Evolutionary conservation across 108 stramenopile genomes (phyloP), one percentile per base, ranked within the genome.

Genomic region (Nitzschia sp.): DNA sequence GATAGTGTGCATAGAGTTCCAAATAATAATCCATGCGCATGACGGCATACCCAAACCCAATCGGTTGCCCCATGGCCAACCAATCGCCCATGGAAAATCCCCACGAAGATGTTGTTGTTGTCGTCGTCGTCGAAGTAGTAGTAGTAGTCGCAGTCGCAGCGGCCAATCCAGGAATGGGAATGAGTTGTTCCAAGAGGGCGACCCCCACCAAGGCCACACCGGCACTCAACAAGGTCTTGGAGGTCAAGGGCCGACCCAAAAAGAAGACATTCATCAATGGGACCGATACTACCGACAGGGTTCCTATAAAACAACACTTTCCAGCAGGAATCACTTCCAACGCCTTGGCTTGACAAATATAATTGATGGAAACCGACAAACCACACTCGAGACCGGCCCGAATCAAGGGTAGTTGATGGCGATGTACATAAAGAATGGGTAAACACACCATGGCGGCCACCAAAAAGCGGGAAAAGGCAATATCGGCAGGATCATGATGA

Each of bases 1-100:
- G 76, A 20, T 63, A 25, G 38, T 71, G 26, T 15, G 44, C 12
- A 69, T 56, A 70, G 37, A 34, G 46, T 34, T 53, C 37, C 55
- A 72, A 37, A 11, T 70, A 66, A 52, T 40, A 20, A 38, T 83
- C 71, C 41, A 80, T 76, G 22, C 85, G 57, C 61, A 71, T 71
- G 41, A 71, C 60, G 10, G 75, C 78, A 62, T 83, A 88, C 10
- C 84, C 82, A 61, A 84, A 82, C 38, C 81, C 81, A 34, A 88
- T 64, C 6, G 87, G 80, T 43, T 83, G 82, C 7, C 79, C 21
- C 17, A 88, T 11, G 20, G 82, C 78, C 42, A 80, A 60, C 19
- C 59, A 37, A 70, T 85, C 84, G 0, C 86, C 86, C 15, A 41
- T 65, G 24, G 58, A 34, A 34, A 77, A 51, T 10, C 72, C 75